Conservation (phyloP, 345 rosid genomes). For the Populus pruinosa region DNA sequence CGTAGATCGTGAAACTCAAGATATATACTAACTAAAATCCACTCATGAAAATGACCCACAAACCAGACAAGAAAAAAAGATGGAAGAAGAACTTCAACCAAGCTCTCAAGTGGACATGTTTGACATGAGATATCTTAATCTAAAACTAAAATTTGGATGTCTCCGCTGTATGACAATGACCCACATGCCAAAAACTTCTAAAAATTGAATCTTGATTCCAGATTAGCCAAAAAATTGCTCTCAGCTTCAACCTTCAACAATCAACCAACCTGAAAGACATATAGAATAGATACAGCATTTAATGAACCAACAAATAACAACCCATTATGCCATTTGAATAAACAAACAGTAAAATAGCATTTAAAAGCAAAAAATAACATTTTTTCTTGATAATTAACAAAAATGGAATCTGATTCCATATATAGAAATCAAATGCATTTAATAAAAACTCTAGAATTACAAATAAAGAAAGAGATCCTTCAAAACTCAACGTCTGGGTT, state of each 20-base stretch:
- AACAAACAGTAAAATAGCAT: not conserved
- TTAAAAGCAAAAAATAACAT: not conserved
- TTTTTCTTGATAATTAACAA: not conserved
- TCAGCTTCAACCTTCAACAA: constrained; percentile 1
- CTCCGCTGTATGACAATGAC: not conserved
- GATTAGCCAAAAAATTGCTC: not conserved
- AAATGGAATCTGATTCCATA: not conserved
- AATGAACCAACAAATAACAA: not conserved
- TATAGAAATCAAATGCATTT: not conserved
- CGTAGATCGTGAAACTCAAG: not conserved
- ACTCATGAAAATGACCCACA: not conserved
- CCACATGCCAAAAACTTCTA: not conserved
- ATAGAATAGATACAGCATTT: not conserved
- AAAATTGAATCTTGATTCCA: not conserved
- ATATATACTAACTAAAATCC: not conserved
- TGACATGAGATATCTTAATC: not conserved
- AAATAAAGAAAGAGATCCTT: not conserved
- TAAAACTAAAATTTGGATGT: not conserved
- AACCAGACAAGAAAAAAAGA: too few species aligned
- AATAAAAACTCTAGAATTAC: not conserved
- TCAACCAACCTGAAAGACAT: not conserved
- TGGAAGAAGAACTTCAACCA: too few species aligned
- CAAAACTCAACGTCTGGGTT: not conserved
- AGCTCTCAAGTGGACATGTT: not conserved
- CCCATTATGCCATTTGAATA: not conserved